These are phyloP conservation scores for Tetracladium maxilliforme DNA, from an alignment of 2,329 filamentous ascomycete genomes.

Conservation along the genomic window DNA sequence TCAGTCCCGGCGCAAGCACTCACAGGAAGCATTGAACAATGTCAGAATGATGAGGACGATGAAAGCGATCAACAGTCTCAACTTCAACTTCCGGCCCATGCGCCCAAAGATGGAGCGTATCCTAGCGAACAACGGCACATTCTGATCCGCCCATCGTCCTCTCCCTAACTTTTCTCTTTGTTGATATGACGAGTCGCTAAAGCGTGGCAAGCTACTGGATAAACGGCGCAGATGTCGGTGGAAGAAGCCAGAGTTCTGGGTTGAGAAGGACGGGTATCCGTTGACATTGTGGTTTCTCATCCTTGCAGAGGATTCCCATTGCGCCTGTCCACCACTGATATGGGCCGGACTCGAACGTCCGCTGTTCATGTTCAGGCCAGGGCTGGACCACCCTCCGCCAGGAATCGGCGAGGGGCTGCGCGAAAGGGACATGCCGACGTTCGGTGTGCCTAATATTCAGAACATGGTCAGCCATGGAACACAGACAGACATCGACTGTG, in stretches of 20 bases:
- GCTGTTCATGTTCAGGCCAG: conserved; percentile 59
- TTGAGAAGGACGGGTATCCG: conserved; percentile 67
- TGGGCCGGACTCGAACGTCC: conserved; percentile 49
- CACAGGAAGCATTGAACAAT: no score
- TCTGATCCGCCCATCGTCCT: conserved; percentile 36
- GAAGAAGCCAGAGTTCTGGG: conserved; percentile 77
- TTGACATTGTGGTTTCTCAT: conserved; percentile 59
- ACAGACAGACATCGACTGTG: no score
- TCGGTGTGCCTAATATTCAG: conserved; percentile 40
- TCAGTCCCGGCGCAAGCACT: no score
- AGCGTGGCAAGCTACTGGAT: conserved; percentile 64
- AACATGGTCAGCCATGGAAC: no score
- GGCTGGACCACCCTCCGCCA: conserved; percentile 80
- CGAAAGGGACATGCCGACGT: conserved; percentile 62
- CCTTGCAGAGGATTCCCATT: conserved; percentile 76
- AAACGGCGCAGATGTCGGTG: conserved; percentile 69
- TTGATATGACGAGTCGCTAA: conserved; percentile 41
- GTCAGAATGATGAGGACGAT: conserved; percentile 46
- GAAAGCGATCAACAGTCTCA: conserved; percentile 45
- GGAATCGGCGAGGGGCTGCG: conserved; percentile 76
- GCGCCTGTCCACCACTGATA: conserved; percentile 38
- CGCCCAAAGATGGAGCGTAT: conserved; percentile 29
- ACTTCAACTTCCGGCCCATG: conserved; percentile 50
- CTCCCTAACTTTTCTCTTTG: conserved; percentile 67
- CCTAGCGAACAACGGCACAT: conserved; percentile 29